Conservation (phyloP, 805 yeast genomes). For the Wickerhamomyces hampshirensis region DNA sequence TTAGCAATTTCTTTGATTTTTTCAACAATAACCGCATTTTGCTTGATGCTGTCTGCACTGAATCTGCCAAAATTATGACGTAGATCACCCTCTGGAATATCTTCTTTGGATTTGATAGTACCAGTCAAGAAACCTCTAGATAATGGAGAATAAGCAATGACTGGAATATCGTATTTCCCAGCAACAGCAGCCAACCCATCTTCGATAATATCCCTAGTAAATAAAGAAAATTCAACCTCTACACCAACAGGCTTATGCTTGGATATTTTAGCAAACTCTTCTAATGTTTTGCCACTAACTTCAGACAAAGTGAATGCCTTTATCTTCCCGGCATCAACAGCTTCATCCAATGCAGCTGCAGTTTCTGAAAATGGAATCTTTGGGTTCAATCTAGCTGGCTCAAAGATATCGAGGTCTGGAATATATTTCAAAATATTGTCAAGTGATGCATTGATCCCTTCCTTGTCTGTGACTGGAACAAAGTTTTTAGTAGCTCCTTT, state of each 20-base stretch:
- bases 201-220: constrained; percentile 52
- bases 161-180: constrained; percentile 54
- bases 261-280: constrained; percentile 48
- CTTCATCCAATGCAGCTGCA: constrained; percentile 49
- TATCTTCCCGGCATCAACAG: constrained; percentile 58
- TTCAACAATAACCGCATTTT: constrained; percentile 50
- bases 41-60: constrained; percentile 46
- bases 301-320: constrained; percentile 75
- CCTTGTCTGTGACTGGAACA: constrained; percentile 47
- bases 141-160: constrained; percentile 80
- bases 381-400: constrained; percentile 66
- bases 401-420: constrained; percentile 56
- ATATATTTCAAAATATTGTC: constrained; percentile 35
- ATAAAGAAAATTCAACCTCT: constrained; percentile 76
- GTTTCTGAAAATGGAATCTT: constrained; percentile 54
- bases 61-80: constrained; percentile 52
- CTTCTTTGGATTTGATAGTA: constrained; percentile 36
- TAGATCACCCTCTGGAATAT: constrained; percentile 53
- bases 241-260: constrained; percentile 54
- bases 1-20: constrained; percentile 48
- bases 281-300: constrained; percentile 56
- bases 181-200: constrained; percentile 64
- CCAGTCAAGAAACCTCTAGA: constrained; percentile 80
- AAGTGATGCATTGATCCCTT: constrained; percentile 43
- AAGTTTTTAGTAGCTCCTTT: constrained; percentile 53